These are phyloP conservation scores for Aspergillus jensenii DNA, from an alignment of 2,329 filamentous ascomycete genomes.

Conservation along the genomic window DNA sequence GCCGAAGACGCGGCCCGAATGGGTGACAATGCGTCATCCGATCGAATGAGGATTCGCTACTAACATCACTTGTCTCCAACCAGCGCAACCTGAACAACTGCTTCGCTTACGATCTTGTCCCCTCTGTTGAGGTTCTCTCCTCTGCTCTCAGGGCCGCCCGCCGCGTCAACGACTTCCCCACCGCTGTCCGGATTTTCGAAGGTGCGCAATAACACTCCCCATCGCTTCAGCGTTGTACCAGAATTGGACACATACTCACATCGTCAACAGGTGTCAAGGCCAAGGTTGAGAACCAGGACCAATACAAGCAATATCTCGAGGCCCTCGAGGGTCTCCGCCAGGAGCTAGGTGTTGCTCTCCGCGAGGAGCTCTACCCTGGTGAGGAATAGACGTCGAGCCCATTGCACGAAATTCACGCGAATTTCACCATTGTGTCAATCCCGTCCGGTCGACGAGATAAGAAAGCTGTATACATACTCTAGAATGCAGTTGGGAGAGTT, in stretches of 20 bases:
- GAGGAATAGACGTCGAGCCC: constrained; percentile 36
- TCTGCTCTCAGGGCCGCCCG: constrained; percentile 91
- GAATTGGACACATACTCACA: constrained; percentile 6
- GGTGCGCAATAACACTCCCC: constrained; percentile 58
- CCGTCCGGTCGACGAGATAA: constrained; percentile 28
- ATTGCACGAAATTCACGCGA: neutral
- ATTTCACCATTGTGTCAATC: constrained; percentile 21
- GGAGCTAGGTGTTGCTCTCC: constrained; percentile 87
- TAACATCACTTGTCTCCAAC: neutral
- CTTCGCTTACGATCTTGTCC: constrained; percentile 99
- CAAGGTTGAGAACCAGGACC: constrained; percentile 97
- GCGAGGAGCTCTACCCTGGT: constrained; percentile 86
- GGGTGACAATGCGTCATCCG: neutral
- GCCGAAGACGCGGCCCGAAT: neutral
- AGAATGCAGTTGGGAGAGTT: constrained; percentile 29
- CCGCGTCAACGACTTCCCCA: constrained; percentile 97
- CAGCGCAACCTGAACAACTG: constrained; percentile 98
- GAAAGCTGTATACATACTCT: constrained; percentile 43
- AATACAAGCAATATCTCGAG: constrained; percentile 93
- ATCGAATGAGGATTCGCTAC: neutral
- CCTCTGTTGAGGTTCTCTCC: constrained; percentile 83
- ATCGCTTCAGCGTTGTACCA: neutral
- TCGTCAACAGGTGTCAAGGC: constrained; percentile 81
- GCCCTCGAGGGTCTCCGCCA: constrained; percentile 90
- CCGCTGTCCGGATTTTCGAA: constrained; percentile 97